Evolutionary conservation across 768 basidiomycete species (phyloP).

Genomic region (Termitomyces titanicus): DNA sequence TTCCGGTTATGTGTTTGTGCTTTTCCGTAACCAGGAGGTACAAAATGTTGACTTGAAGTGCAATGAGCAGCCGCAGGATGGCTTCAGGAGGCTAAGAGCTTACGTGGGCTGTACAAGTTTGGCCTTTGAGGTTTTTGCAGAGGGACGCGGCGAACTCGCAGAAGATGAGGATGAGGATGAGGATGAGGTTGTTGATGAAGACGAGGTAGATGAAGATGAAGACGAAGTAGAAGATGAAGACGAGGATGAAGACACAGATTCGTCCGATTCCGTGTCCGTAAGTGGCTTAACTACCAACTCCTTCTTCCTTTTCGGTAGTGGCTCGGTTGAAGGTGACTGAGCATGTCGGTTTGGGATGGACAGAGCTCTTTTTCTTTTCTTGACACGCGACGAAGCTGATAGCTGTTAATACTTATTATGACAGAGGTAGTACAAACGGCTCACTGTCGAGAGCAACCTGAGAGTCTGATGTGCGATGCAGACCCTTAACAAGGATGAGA

Average conservation of each 20-base stretch:
- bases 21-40: conserved; percentile 18
- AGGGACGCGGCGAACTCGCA: conserved; percentile 10
- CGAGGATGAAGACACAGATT: conserved; percentile 18
- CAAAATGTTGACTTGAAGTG: conserved; percentile 1
- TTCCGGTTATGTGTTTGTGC: conserved; percentile 12
- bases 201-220: conserved; percentile 15
- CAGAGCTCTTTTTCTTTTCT: conserved; percentile 23
- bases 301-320: conserved; percentile 5
- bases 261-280: conserved; percentile 24
- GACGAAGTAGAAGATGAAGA: conserved; percentile 11
- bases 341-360: conserved; percentile 4
- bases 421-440: background rate
- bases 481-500: conserved; percentile 32
- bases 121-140: conserved; percentile 7
- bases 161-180: conserved; percentile 9
- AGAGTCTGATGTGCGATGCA: background rate
- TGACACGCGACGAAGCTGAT: conserved; percentile 7
- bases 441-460: conserved; percentile 5
- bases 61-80: background rate
- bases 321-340: background rate
- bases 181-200: background rate
- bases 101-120: conserved; percentile 2
- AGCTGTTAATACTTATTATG: background rate
- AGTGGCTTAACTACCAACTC: background rate
- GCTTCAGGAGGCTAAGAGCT: background rate